phyloP scores from a whole-genome alignment of 129 eudicot genomes.

The Chrysanthemum makinoi region DNA sequence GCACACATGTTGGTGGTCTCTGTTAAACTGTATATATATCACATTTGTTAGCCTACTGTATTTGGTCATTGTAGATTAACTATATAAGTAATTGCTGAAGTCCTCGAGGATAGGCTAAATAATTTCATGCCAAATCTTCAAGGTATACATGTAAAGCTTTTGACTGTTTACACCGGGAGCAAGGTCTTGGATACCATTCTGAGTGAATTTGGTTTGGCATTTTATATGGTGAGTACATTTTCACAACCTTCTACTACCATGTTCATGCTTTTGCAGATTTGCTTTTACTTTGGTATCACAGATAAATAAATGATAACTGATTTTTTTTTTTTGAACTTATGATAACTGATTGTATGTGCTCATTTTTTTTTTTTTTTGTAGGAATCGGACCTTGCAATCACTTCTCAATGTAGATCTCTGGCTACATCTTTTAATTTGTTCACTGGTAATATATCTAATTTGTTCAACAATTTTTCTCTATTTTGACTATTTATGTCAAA shows the following conservation, averaged over 20 bases:
- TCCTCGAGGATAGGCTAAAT: too few relatives aligned
- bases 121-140: too few relatives aligned
- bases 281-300: conserved; percentile 28
- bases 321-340: too few relatives aligned
- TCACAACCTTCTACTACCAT: background rate
- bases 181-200: too few relatives aligned
- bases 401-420: conserved; percentile 82
- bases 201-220: background rate
- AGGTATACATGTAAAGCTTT: too few relatives aligned
- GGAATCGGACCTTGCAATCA: conserved; percentile 91
- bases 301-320: background rate
- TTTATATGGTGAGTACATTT: background rate
- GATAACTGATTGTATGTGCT: background rate
- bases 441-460: conserved; percentile 57
- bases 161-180: too few relatives aligned
- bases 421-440: conserved; percentile 87
- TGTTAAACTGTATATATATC: too few relatives aligned
- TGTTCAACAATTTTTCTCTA: background rate
- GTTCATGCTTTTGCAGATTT: conserved; percentile 61
- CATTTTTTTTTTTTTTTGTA: conserved; percentile 41
- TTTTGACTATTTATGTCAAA: conserved; percentile 1
- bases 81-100: too few relatives aligned
- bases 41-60: too few relatives aligned
- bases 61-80: too few relatives aligned
- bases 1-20: too few relatives aligned